These are phyloP conservation scores for Entelexis paramagnoliae DNA, from an alignment of 1,139 yeast genomes.

Conservation along the genomic window DNA sequence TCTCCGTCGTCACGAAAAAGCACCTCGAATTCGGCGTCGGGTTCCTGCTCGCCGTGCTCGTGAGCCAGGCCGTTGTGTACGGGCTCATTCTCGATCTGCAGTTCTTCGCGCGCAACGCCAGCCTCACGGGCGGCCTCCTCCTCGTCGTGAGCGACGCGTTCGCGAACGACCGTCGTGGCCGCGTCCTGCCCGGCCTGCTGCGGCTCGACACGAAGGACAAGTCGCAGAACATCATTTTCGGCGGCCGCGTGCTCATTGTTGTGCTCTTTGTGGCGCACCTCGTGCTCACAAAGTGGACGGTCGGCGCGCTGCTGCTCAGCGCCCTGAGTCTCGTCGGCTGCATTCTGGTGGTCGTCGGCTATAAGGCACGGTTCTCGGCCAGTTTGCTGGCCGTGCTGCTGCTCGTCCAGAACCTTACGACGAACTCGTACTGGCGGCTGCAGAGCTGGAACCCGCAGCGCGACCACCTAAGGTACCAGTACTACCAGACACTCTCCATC, in stretches of 20 bases:
- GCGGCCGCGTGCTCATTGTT: slow-evolving; percentile 80
- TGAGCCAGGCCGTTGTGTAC: slow-evolving; percentile 78
- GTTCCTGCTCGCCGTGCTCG: slow-evolving; percentile 59
- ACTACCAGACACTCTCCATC: slow-evolving; percentile 87
- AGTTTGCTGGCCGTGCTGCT: slow-evolving; percentile 63
- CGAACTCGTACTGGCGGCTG: slow-evolving; percentile 85
- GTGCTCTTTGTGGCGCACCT: slow-evolving; percentile 72
- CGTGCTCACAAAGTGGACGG: slow-evolving; percentile 59
- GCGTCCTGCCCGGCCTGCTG: slow-evolving; percentile 70
- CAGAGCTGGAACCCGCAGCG: slow-evolving; percentile 63
- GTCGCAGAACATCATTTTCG: slow-evolving; percentile 74
- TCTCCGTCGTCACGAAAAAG: slow-evolving; percentile 60
- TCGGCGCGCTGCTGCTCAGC: slow-evolving; percentile 54
- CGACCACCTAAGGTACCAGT: slow-evolving; percentile 85
- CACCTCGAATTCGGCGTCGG: slow-evolving; percentile 63
- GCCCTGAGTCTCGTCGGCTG: slow-evolving; percentile 63
- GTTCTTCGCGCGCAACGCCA: slow-evolving; percentile 75
- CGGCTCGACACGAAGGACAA: slow-evolving; percentile 72
- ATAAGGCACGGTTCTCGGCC: slow-evolving; percentile 86
- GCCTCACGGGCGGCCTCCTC: slow-evolving; percentile 86
- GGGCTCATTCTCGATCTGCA: slow-evolving; percentile 71
- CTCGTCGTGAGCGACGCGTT: slow-evolving; percentile 86
- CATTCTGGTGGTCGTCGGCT: slow-evolving; percentile 79
- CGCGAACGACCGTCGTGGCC: slow-evolving; percentile 65
- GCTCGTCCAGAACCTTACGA: slow-evolving; percentile 62